Evolutionary conservation across 164 flowering plant species (phyloP).

Genomic region (Piper betle): DNA sequence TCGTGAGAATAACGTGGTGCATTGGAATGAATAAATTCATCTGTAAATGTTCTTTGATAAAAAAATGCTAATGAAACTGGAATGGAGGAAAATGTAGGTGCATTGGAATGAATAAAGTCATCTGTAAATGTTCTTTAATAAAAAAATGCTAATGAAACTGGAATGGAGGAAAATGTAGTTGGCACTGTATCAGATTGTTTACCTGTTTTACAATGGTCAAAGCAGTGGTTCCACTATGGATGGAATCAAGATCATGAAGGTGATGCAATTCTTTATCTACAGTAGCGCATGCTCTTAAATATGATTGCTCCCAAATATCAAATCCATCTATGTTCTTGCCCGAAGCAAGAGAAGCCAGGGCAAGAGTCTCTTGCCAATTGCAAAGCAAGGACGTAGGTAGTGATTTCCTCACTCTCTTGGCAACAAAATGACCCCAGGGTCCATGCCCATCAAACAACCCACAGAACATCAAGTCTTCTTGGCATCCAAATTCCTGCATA

Average conservation of each 20-base stretch:
- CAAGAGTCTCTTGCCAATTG: conserved; percentile 66
- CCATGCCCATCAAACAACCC: conserved; percentile 96
- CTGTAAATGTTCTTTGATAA: too few species aligned
- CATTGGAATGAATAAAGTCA: too few species aligned
- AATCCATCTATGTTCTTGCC: conserved; percentile 26
- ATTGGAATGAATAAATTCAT: too few species aligned
- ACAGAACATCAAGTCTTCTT: conserved; percentile 73
- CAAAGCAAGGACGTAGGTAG: conserved; percentile 54
- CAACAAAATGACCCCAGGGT: conserved; percentile 80
- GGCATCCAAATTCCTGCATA: conserved; percentile 68
- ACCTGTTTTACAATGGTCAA: conserved; percentile 78
- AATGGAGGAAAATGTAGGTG: too few species aligned
- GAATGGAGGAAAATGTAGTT: not conserved
- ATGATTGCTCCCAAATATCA: conserved; percentile 64
- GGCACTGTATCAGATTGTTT: conserved; percentile 2
- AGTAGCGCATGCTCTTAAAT: conserved; percentile 51
- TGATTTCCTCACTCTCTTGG: conserved; percentile 52
- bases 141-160: not conserved
- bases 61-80: not conserved
- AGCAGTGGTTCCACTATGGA: conserved; percentile 78
- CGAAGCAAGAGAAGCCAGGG: conserved; percentile 22
- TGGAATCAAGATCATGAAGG: conserved; percentile 43
- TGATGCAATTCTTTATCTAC: conserved; percentile 60
- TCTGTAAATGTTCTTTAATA: too few species aligned
- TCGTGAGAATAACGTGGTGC: too few species aligned